Base-by-base conservation (phyloP, 2,329 filamentous ascomycete species). In the Leptographium flavum region DNA sequence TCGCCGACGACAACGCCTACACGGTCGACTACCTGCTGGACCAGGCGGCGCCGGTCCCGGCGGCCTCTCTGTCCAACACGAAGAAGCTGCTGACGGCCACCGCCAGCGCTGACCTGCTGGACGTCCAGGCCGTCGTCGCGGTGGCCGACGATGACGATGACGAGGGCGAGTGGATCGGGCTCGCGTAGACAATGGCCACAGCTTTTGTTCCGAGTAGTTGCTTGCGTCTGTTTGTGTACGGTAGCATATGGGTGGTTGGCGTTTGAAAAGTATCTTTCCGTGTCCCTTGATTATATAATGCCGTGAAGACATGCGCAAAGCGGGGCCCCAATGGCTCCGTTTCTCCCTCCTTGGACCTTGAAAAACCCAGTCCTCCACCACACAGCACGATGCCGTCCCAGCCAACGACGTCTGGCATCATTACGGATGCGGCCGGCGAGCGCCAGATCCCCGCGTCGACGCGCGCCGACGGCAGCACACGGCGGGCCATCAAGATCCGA, bases 401-500 rank as follows among this genome's bases (percentile, higher is more conserved):
- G 40, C 47, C 50, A 15, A 50, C 52, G n/a, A 79, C 74, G 42
- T 70, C 85, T 35, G 84, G 84, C 54, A 90, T 90, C 58, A 81
- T 90, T 55, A 81, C 81, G 43, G 81, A 88, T 59, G 61, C 63
- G 51, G 84, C 77, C 54, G 93, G 92, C 58, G 77, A 87, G 58
- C 84, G 88, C 38, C 81, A 87, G 55, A 96, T 98, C 47, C 92
- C 92, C 23, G 76, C 88, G 37, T 96, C 90, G 1, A 69, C 78
- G 37, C 83, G 93, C 45, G 67, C 92, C 22, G 92, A 98, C 59
- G 92, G 92, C 47, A 87, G 83, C 42, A 85, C 85, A n/a, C 79
- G 92, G 46, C 93, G 85, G 58, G 90, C 94, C 57, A 96, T 96
- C 59, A 86, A 86, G 58, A 87, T 98, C 49, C 79, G 87, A 27